Evolutionary conservation across 108 stramenopile genomes (phyloP).

Genomic region (Tribonema minus): DNA sequence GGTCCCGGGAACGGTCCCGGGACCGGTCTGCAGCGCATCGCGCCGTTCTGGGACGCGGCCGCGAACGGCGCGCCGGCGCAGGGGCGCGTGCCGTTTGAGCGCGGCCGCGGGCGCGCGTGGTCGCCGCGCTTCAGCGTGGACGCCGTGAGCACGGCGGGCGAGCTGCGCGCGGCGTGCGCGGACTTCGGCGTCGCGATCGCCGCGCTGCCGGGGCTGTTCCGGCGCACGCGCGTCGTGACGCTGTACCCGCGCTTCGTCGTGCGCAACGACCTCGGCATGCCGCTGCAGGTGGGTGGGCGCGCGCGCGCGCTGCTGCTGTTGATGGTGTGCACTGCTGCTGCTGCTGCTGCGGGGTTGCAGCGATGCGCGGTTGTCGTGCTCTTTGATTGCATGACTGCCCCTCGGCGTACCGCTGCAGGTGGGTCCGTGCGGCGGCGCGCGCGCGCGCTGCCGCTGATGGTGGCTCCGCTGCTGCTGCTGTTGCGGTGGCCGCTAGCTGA

Average conservation of each 20-base stretch:
- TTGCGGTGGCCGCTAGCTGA: no score
- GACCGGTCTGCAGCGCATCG: no score
- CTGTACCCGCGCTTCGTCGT: slow-evolving; percentile 35
- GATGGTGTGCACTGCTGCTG: no score
- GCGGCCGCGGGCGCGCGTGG: slow-evolving; percentile 18
- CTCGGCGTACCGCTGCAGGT: no score
- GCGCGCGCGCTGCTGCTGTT: no score
- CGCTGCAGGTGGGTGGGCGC: slow-evolving; percentile 16
- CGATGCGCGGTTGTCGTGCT: not conserved
- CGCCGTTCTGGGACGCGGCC: slow-evolving; percentile 22
- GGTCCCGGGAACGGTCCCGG: no score
- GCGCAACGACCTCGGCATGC: slow-evolving; percentile 26
- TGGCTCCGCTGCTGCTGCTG: no score
- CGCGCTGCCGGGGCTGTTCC: slow-evolving; percentile 34
- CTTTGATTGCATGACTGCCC: no score
- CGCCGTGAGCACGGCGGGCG: slow-evolving; percentile 32
- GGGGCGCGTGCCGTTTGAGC: slow-evolving; percentile 29
- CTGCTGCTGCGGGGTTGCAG: not conserved
- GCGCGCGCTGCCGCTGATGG: no score
- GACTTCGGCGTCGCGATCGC: slow-evolving; percentile 26
- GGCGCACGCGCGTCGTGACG: slow-evolving; percentile 38
- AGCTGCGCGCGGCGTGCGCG: slow-evolving; percentile 15
- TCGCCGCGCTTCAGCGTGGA: slow-evolving; percentile 21
- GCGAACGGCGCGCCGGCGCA: slow-evolving; percentile 15
- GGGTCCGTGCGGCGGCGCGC: no score